Evolutionary conservation across 164 flowering plant species (phyloP).

Genomic region (Annona squamosa): DNA sequence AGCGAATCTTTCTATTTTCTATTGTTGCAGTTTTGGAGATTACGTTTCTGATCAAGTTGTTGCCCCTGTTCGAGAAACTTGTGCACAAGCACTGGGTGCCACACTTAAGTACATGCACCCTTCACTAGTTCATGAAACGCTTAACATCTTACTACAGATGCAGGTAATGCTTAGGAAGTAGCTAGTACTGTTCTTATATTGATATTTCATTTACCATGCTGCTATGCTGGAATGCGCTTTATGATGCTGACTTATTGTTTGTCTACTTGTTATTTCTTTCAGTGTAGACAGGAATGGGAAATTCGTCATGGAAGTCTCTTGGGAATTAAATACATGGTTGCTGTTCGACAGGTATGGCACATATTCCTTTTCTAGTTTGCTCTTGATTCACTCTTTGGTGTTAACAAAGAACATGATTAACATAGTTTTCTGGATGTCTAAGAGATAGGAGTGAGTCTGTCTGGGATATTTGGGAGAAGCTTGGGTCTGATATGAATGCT

Average conservation of each 20-base stretch:
- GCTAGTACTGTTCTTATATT: background rate
- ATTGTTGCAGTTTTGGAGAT: constrained; percentile 79
- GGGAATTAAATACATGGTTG: constrained; percentile 95
- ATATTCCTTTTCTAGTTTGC: background rate
- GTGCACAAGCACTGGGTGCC: constrained; percentile 98
- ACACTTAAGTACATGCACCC: constrained; percentile 92
- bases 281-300: constrained; percentile 97
- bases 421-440: too few species aligned
- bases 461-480: too few species aligned
- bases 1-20: background rate
- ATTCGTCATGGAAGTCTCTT: constrained; percentile 97
- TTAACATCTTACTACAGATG: constrained; percentile 81
- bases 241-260: constrained; percentile 1
- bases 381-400: background rate
- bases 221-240: background rate
- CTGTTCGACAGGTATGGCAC: constrained; percentile 70
- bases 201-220: background rate
- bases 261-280: constrained; percentile 29
- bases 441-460: too few species aligned
- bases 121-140: constrained; percentile 62
- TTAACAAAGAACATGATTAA: too few species aligned
- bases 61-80: constrained; percentile 98
- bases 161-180: constrained; percentile 51
- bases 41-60: constrained; percentile 99
- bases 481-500: too few species aligned